Percentiles rank a stretch among this genome's conserved stretches.
These are phyloP conservation scores for Cornus controversa DNA, from an alignment of 148 eudicot genomes.

Conservation along the genomic window DNA sequence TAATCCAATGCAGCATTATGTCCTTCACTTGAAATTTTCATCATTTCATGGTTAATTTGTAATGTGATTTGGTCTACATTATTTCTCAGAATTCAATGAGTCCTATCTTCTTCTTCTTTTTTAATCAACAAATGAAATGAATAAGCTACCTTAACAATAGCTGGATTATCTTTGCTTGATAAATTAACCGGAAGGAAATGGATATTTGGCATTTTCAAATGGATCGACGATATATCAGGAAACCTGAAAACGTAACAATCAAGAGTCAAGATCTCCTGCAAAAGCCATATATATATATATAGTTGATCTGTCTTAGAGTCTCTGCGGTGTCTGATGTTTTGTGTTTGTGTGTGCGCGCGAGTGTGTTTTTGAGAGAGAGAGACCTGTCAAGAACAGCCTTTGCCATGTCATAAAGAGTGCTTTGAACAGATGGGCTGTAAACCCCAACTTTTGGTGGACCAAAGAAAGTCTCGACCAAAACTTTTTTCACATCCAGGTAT, in stretches of 20 bases:
- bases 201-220: conserved; percentile 88
- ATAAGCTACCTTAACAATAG: conserved; percentile 74
- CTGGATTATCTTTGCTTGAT: conserved; percentile 66
- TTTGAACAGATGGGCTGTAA: conserved; percentile 95
- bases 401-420: conserved; percentile 88
- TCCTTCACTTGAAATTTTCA: neutral
- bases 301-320: neutral
- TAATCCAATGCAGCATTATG: neutral
- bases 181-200: conserved; percentile 91
- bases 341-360: neutral
- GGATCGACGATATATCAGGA: conserved; percentile 64
- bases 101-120: neutral
- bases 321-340: neutral
- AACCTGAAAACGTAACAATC: conserved; percentile 47
- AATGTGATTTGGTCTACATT: neutral
- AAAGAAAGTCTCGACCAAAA: conserved; percentile 69
- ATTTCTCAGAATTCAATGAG: neutral
- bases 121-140: neutral
- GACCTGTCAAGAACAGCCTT: conserved; percentile 83
- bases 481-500: conserved; percentile 64
- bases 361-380: conserved; percentile 22
- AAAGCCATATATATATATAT: neutral
- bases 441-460: conserved; percentile 84
- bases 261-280: conserved; percentile 4
- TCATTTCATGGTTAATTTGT: neutral